Conservation (phyloP, 257 asterid genomes). For the Gentiana straminea region DNA sequence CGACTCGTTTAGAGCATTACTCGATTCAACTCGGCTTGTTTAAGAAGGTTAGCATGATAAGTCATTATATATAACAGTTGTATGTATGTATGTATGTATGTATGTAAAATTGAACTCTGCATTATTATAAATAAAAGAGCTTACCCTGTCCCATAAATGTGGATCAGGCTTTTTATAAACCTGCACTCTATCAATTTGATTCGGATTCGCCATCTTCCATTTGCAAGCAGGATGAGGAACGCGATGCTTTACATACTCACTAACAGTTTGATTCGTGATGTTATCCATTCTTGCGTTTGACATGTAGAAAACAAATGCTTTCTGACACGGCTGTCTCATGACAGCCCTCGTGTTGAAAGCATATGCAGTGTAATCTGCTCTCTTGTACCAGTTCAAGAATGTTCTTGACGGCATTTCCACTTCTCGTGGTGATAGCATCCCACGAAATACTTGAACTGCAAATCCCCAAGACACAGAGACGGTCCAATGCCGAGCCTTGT, state of each 20-base stretch:
- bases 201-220: conserved; percentile 54
- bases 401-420: conserved; percentile 79
- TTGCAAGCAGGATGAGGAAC: conserved; percentile 50
- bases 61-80: background rate
- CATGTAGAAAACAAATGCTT: conserved; percentile 56
- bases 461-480: conserved; percentile 81
- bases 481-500: conserved; percentile 39
- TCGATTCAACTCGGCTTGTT: background rate
- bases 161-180: conserved; percentile 60
- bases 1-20: no score
- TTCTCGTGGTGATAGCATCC: conserved; percentile 64
- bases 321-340: conserved; percentile 61
- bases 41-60: background rate
- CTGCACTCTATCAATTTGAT: conserved; percentile 28
- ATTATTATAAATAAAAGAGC: background rate
- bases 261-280: conserved; percentile 29
- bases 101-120: background rate
- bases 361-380: conserved; percentile 66
- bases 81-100: no score
- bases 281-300: conserved; percentile 33
- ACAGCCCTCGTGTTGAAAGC: conserved; percentile 81
- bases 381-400: conserved; percentile 67
- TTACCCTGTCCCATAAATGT: conserved; percentile 61
- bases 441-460: conserved; percentile 64
- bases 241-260: conserved; percentile 29